phyloP scores from a whole-genome alignment of 371 early-diverging fungal species.

The Rhizopus stolonifer region DNA sequence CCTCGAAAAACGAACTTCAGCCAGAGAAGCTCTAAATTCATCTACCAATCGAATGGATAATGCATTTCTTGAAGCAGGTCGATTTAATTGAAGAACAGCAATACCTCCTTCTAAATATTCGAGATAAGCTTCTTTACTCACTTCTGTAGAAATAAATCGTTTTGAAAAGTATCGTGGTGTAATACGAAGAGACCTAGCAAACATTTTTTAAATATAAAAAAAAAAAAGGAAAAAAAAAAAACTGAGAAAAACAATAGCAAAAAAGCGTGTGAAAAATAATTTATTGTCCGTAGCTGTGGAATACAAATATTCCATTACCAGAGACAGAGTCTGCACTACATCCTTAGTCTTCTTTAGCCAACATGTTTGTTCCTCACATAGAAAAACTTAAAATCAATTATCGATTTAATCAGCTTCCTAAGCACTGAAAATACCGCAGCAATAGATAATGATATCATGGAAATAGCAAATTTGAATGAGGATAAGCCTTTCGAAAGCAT shows the following conservation, averaged over 20 bases:
- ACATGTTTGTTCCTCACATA: too few relatives aligned
- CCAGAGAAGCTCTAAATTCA: conserved; percentile 70
- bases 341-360: too few relatives aligned
- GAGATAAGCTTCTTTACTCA: conserved; percentile 55
- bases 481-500: too few relatives aligned
- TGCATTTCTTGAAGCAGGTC: conserved; percentile 90
- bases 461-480: too few relatives aligned
- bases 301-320: too few relatives aligned
- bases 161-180: background rate
- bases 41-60: conserved; percentile 76
- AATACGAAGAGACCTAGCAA: conserved; percentile 5
- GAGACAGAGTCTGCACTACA: too few relatives aligned
- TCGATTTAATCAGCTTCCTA: too few relatives aligned
- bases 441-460: too few relatives aligned
- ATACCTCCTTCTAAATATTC: conserved; percentile 76
- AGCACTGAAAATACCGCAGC: too few relatives aligned
- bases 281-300: background rate
- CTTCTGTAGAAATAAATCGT: conserved; percentile 12
- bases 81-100: conserved; percentile 77
- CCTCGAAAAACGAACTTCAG: conserved; percentile 68
- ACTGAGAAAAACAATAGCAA: background rate
- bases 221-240: conserved; percentile 3
- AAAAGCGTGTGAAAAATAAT: conserved; percentile 17
- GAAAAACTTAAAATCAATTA: too few relatives aligned
- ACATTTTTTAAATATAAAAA: conserved; percentile 9